These are phyloP conservation scores for Tilletia indica DNA, from an alignment of 1,284 basidiomycete species.

Conservation along the genomic window DNA sequence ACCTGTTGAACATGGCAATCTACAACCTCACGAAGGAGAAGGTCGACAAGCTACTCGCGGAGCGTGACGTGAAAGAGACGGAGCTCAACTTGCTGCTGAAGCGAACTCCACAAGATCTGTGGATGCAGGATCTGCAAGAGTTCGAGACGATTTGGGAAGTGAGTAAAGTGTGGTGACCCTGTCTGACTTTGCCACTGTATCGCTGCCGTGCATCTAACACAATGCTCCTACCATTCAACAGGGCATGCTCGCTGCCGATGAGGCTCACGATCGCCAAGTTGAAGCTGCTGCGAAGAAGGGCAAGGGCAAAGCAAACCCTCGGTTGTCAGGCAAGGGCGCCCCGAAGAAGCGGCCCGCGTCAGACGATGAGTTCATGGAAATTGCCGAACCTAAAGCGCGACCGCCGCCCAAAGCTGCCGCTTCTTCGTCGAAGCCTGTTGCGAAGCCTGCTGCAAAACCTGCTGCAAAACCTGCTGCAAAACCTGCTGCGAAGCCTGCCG, in stretches of 20 bases:
- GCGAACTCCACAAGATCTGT: constrained; percentile 77
- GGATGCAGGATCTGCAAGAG: constrained; percentile 82
- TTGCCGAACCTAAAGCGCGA: too few relatives aligned
- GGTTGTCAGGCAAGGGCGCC: background rate
- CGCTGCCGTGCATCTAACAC: background rate
- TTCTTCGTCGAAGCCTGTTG: too few relatives aligned
- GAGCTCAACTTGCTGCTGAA: constrained; percentile 79
- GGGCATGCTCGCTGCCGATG: background rate
- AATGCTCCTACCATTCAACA: background rate
- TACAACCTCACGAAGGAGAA: constrained; percentile 93
- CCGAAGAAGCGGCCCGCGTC: background rate
- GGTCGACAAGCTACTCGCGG: constrained; percentile 78
- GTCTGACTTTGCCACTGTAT: background rate
- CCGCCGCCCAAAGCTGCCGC: too few relatives aligned
- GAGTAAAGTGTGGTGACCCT: background rate
- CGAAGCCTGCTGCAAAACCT: too few relatives aligned
- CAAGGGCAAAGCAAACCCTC: constrained; percentile 4
- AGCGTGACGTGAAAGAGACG: constrained; percentile 77
- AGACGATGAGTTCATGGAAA: background rate
- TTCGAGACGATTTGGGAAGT: constrained; percentile 83
- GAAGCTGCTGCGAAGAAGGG: constrained; percentile 3
- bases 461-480: too few relatives aligned
- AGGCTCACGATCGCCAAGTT: background rate
- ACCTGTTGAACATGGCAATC: constrained; percentile 90
- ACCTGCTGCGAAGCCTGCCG: too few relatives aligned